Base-by-base conservation (phyloP, 2,329 filamentous ascomycete species). In the Aspergillus sp. region DNA sequence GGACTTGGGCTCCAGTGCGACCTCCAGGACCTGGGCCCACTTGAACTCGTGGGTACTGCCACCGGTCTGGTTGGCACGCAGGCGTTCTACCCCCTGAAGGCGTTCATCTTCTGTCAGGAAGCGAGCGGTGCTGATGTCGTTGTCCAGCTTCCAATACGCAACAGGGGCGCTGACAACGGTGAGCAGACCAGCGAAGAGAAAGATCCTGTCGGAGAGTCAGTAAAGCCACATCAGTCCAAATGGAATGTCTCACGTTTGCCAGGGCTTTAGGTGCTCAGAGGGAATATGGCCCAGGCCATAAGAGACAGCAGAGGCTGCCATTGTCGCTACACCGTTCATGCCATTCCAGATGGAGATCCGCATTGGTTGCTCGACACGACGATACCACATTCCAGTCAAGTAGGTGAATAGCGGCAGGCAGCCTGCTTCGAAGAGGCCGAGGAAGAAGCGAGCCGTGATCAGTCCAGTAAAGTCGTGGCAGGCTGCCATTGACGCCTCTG, bases 281-380 rank as follows among this genome's bases (percentile, higher is more conserved):
- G 77, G 63, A 56, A 86, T 83, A 51, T 85, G 81, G 1, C 81
- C 82, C 14, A 87, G 72, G 0, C 83, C 84, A 56, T 80, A 87
- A 0, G 84, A 84, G 15, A 85, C 66, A 0, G 79, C 76, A 0
- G 82, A 82, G 0, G 84, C 85, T 11, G 85, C 70, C 41, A 87
- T 84, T 6, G 80, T 86, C 0, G 83, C 82, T 0, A 81, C 58
- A 0, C 84, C 84, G 52, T 84, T 88, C 0, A 84, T 87, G 4
- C 83, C 78, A 63, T 89, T 89, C 87, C 87, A 89, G 19, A 81
- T 80, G 0, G 85, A 84, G 4, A 88, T 81, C 0, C 87, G 79
- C 23, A 87, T 70, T 0, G 86, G 85, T 68, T 89, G 87, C 65
- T 89, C 86, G 6, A 78, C 78, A 55, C 76, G 74, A 12, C 77